These are phyloP conservation scores for Lepidium campestre DNA, from an alignment of 441 rosid genomes.

Conservation along the genomic window DNA sequence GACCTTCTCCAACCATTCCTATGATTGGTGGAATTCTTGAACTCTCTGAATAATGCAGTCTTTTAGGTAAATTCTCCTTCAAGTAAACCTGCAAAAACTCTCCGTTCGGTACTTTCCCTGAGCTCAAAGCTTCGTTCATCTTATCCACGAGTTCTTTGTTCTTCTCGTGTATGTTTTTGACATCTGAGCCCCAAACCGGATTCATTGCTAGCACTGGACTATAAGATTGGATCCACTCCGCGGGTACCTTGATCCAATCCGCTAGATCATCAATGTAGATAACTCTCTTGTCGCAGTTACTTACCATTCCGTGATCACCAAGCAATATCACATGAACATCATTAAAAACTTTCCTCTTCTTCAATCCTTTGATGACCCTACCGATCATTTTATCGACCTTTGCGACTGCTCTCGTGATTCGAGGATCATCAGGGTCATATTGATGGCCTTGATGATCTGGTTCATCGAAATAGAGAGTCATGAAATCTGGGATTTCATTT, in stretches of 20 bases:
- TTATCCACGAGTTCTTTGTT: constrained; percentile 47
- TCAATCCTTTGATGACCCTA: constrained; percentile 65
- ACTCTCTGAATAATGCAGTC: constrained; percentile 68
- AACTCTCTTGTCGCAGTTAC: constrained; percentile 70
- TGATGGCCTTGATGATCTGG: constrained; percentile 77
- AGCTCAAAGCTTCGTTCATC: constrained; percentile 69
- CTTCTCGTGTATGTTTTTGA: constrained; percentile 4
- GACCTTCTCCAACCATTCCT: constrained; percentile 73
- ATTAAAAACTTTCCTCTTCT: constrained; percentile 63
- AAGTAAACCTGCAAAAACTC: constrained; percentile 58
- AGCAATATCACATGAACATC: constrained; percentile 72
- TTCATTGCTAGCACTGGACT: constrained; percentile 67
- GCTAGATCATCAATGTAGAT: constrained; percentile 70
- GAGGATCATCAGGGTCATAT: constrained; percentile 86
- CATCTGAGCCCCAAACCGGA: constrained; percentile 39
- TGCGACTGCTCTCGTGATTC: constrained; percentile 58
- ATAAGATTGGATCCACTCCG: constrained; percentile 55
- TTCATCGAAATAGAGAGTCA: constrained; percentile 75
- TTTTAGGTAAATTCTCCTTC: constrained; percentile 70
- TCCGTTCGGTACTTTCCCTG: constrained; percentile 71
- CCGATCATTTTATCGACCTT: constrained; percentile 71
- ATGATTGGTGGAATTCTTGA: constrained; percentile 72
- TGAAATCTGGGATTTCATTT: constrained; percentile 56
- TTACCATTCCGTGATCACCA: constrained; percentile 98
- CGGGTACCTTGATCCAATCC: constrained; percentile 55